A percentile compares a stretch with the other conserved stretches of the same genome.
Evolutionary conservation across 2,329 filamentous ascomycete species (phyloP).

Genomic region (Sclerotinia nivalis): DNA sequence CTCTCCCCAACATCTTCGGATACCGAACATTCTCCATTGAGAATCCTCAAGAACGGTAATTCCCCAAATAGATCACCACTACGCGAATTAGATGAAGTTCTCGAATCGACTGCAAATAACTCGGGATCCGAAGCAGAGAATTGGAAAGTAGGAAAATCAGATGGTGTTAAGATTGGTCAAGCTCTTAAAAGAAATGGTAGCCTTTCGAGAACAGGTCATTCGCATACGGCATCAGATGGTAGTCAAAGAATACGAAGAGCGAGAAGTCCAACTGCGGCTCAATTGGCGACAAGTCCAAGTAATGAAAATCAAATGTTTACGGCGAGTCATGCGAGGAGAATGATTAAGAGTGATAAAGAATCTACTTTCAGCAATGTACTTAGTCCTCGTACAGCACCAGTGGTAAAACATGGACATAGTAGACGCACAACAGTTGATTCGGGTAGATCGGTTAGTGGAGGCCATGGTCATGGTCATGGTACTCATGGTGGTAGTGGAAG

Average conservation of each 20-base stretch:
- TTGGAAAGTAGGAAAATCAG: slow-evolving; percentile 34
- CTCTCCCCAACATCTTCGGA: slow-evolving; percentile 53
- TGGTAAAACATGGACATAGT: slow-evolving; percentile 50
- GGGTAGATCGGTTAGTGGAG: slow-evolving; percentile 35
- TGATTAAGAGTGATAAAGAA: slow-evolving; percentile 63
- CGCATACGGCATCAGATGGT: slow-evolving; percentile 32
- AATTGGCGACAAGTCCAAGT: slow-evolving; percentile 53
- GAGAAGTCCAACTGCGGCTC: slow-evolving; percentile 48
- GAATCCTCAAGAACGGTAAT: slow-evolving; percentile 52
- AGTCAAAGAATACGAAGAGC: slow-evolving; percentile 34
- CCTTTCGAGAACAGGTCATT: slow-evolving; percentile 33
- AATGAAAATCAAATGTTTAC: slow-evolving; percentile 64
- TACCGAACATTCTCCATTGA: slow-evolving; percentile 56
- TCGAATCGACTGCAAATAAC: slow-evolving; percentile 43
- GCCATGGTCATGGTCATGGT: slow-evolving; percentile 22
- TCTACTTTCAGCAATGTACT: slow-evolving; percentile 58
- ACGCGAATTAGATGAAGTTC: slow-evolving; percentile 41
- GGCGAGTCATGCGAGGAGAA: slow-evolving; percentile 64
- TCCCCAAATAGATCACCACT: slow-evolving; percentile 50
- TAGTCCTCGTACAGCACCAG: slow-evolving; percentile 59
- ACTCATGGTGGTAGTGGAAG: slow-evolving; percentile 6
- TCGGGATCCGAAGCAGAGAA: slow-evolving; percentile 41
- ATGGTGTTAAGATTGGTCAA: slow-evolving; percentile 39
- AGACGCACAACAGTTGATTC: slow-evolving; percentile 39
- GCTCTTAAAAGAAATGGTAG: slow-evolving; percentile 40